Base-by-base conservation (phyloP, 176 grass and related monocot genomes). In the Phoenix roebelenii region DNA sequence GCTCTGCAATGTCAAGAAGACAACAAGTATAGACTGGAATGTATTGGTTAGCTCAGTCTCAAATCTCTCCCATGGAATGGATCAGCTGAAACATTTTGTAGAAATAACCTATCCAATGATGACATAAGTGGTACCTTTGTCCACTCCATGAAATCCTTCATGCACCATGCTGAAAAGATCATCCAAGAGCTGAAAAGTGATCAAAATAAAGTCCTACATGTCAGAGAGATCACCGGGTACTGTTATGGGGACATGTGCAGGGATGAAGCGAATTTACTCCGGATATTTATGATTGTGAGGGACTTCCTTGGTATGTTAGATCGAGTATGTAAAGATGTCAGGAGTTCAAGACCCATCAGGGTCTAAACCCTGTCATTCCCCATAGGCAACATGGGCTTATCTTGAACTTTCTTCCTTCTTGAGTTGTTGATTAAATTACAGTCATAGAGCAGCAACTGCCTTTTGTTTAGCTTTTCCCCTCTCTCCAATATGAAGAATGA, bases 251-350 rank as follows among this genome's bases (percentile, higher is more conserved):
- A 90, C 72, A 70, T 85, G 14, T 72, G 80, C 60, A 97, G 54
- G 74, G 92, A 97, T 26, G 92, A 97, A 54, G 63, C 69, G 1
- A 88, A 83, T 69, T 87, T 83, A n/a, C 82, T 91, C 18, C 51
- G 81, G 69, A 91, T 97, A 57, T 91, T 97, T 53, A 87, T 97
- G 25, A 97, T 97, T 48, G 92, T 97, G 61, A 82, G 86, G 61
- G 92, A 97, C 64, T 97, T 97, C 74, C 14, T 97, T 57, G 69
- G 69, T 19, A 76, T 91, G 81, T 76, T 97, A 51, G 87, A 97
- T 75, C 48, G 92, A 74, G 78, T 82, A 22, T 88, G 81, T 61
- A 97, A 90, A 77, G 87, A 97, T 61, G 67, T 88, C 5, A 79
- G 59, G 63, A 73, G 65, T 23, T 70, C 79, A 78, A 61, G 64